Evolutionary conservation across 2,329 filamentous ascomycete genomes (phyloP), one percentile per base, ranked within the genome.

Genomic region (Botrytis pseudocinerea): DNA sequence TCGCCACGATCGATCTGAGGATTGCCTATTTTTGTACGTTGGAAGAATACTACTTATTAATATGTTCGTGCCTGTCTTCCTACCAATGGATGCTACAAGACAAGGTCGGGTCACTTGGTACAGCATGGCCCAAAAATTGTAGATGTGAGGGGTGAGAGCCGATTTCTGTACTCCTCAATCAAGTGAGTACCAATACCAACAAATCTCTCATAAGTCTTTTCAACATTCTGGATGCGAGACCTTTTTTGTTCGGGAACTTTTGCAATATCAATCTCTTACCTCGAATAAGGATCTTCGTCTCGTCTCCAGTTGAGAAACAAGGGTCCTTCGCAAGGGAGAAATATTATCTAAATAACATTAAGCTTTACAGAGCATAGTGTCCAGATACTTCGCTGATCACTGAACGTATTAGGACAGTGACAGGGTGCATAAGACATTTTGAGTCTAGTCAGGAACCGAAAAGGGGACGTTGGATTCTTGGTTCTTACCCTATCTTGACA

Each of bases 401-500:
- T 35, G 14, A 51, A 25, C 32, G 32, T 22, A 51, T 66, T 51
- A 51, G 44, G 63, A 18, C 22, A 66, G 32, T 51, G 22, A 54
- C 64, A 54, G 32, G 46, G 64, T 20, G 5, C 10, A 28, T 40
- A 68, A 40, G 64, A 40, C 46, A 28, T 22, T 40, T 54, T 68
- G 25, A 68, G 64, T 40, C 54, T 68, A 68, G 46, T 40, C 46
- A 54, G 44, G 64, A 54, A 54, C 64, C 64, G 32, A 54, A 68
- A 68, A 68, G 64, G 64, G 64, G 64, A 66, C 48, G 46, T 51
- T 51, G 63, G 63, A 48, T 65, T 65, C 10, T 48, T 66, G 25
- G 12, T 48, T 35, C 62, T 16, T 48, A 28, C 14, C 62, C 32
- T 64, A 32, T 28, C 28, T 63, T 64, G n/a, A 18, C 2, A 63